Evolutionary conservation across 2,329 filamentous ascomycete species (phyloP).

Genomic region (Penicillium sp.): DNA sequence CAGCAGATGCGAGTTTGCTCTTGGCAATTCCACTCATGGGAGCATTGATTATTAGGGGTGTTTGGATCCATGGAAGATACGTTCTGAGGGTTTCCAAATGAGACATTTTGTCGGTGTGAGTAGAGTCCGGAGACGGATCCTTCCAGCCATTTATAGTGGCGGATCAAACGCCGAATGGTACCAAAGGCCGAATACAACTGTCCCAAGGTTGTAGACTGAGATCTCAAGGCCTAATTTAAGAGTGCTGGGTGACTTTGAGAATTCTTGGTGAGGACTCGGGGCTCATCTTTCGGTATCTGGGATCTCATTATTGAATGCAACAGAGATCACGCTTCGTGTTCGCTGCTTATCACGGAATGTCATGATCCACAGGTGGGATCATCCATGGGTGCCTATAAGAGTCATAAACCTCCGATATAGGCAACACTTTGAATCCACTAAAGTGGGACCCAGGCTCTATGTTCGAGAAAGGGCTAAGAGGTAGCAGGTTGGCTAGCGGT

Average conservation of each 20-base stretch:
- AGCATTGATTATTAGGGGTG: constrained; percentile 16
- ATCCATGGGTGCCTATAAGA: not conserved
- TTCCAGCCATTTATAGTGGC: not conserved
- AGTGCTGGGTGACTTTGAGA: too few relatives aligned
- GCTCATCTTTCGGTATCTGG: too few relatives aligned
- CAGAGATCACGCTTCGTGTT: too few relatives aligned
- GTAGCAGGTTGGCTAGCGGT: not conserved
- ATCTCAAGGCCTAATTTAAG: too few relatives aligned
- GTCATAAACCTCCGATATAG: not conserved
- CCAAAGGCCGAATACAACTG: not conserved
- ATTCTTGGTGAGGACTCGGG: too few relatives aligned
- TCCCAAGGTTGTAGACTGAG: too few relatives aligned
- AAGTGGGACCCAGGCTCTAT: too few relatives aligned
- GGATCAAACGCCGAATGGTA: not conserved
- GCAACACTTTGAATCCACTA: not conserved
- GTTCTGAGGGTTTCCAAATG: not conserved
- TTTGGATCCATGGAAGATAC: constrained; percentile 15
- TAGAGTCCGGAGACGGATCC: not conserved
- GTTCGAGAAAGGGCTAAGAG: too few relatives aligned
- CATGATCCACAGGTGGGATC: too few relatives aligned
- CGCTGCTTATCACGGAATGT: too few relatives aligned
- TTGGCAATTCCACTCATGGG: constrained; percentile 20
- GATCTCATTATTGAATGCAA: too few relatives aligned
- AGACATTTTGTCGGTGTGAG: not conserved
- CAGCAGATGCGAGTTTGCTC: constrained; percentile 12